These are phyloP conservation scores for Amoebophrya sp. DNA, from an alignment of 169 alveolate genomes.

Conservation along the genomic window DNA sequence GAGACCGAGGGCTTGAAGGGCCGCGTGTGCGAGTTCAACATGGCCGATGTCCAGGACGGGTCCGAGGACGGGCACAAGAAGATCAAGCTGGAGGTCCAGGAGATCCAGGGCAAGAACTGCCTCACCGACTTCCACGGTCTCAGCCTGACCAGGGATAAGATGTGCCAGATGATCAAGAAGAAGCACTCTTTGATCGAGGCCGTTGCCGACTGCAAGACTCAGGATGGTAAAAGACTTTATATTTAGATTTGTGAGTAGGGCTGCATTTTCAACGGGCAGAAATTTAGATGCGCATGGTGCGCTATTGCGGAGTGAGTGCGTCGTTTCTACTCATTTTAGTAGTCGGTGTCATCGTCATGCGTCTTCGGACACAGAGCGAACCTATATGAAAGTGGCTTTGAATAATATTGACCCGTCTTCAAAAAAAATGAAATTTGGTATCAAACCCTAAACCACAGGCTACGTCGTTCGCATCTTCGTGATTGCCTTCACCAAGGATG, in stretches of 20 bases:
- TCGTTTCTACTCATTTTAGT: too few relatives aligned
- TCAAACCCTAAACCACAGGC: constrained; percentile 53
- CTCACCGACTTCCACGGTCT: constrained; percentile 90
- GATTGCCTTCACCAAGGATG: constrained; percentile 84
- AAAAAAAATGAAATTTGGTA: too few relatives aligned
- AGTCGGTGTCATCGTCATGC: too few relatives aligned
- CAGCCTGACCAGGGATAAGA: constrained; percentile 90
- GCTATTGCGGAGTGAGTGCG: neutral
- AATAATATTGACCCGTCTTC: too few relatives aligned
- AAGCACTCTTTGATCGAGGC: constrained; percentile 92
- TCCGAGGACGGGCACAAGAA: constrained; percentile 88
- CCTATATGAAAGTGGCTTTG: too few relatives aligned
- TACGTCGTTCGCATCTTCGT: constrained; percentile 86
- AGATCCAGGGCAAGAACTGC: constrained; percentile 86
- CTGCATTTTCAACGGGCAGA: neutral
- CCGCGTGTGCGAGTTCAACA: constrained; percentile 86
- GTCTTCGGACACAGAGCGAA: too few relatives aligned
- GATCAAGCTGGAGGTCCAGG: constrained; percentile 86
- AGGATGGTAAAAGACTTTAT: constrained; percentile 58
- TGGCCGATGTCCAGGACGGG: constrained; percentile 87
- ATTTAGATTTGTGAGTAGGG: neutral
- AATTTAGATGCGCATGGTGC: neutral
- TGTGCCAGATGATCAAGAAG: constrained; percentile 90
- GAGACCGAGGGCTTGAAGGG: constrained; percentile 90
- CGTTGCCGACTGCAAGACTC: constrained; percentile 84